Base-by-base conservation (phyloP, 192 early-diverging fungal genomes). In the Spizellomyces sp. region DNA sequence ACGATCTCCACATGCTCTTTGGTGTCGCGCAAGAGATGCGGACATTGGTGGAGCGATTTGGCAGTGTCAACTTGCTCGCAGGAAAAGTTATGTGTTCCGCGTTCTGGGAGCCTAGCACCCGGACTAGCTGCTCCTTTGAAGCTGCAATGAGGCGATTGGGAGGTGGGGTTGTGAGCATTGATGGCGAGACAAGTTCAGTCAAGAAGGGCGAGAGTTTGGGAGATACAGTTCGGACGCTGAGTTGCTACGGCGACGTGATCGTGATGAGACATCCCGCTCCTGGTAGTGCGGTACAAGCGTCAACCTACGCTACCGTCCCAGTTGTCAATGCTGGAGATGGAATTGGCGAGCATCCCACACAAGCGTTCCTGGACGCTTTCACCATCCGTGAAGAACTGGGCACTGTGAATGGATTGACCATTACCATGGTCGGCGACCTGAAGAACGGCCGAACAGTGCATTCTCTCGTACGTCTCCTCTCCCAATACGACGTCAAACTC, bases 391-490 rank as follows among this genome's bases (percentile, higher is more conserved):
- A 87, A 86, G 96, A 97, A 79, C 84, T 98, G 14, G 95, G 95
- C 61, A 96, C 94, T 41, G 93, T 97, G 56, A 97, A 97, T 80
- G 95, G 95, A 8, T 81, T 99, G 58, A 96, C 93, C 9, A 90
- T 99, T 62, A 96, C 95, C 9, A 75, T 99, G 70, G 94, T 99
- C 59, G 97, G 96, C 62, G 97, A 98, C 75, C 87, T 98, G 72
- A 95, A 96, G 86, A 93, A 99, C 79, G 97, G 95, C 56, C 90
- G 97, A 75, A 99, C 97, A 1, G 96, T 98, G 19, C 97, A 99
- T 90, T 93, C 90, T 59, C 86, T 99, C 21, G 95, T 96, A 44
- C 88, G 89, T 71, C 84, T 99, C 44, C 79, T 99, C 43, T 79
- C 92, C 9, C 90, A 90, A 78, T 97, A 98, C 83, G 90, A 94